Conservation (phyloP, 169 alveolate genomes). For the Toxoplasma gondii region DNA sequence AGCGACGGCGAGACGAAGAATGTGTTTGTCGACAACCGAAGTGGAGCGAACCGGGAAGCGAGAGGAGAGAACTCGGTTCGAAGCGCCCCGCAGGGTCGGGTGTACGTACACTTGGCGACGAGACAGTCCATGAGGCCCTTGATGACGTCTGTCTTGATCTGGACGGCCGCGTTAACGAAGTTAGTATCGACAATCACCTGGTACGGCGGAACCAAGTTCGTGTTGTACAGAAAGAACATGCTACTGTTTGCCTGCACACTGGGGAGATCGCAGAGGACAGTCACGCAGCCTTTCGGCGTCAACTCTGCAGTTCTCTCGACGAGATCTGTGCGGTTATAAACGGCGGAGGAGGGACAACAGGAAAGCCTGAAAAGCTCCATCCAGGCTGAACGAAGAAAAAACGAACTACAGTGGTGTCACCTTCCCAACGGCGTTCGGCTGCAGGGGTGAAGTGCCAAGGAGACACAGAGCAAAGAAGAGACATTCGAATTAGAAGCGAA, state of each 20-base stretch:
- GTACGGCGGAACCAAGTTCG: constrained; percentile 76
- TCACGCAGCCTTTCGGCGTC: neutral
- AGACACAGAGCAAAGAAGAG: neutral
- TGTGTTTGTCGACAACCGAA: no score
- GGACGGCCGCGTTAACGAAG: constrained; percentile 98
- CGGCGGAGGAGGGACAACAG: neutral
- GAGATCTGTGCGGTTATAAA: no score
- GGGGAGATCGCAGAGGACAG: neutral
- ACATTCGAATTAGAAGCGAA: neutral
- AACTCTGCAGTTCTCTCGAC: neutral
- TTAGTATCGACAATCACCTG: constrained; percentile 96
- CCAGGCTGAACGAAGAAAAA: neutral
- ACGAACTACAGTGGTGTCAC: no score
- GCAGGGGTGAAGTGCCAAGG: neutral
- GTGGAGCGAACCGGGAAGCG: no score
- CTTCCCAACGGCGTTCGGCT: neutral
- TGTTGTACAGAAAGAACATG: constrained; percentile 75
- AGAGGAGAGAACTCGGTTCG: no score
- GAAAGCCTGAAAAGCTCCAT: neutral
- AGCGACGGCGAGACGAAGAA: no score
- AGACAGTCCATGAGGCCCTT: constrained; percentile 96
- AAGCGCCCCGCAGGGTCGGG: neutral
- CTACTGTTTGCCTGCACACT: constrained; percentile 67
- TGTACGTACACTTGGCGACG: constrained; percentile 92
- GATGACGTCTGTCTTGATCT: constrained; percentile 95